These are phyloP conservation scores for Prunus campanulata DNA, from an alignment of 306 rosid species.

Conservation along the genomic window DNA sequence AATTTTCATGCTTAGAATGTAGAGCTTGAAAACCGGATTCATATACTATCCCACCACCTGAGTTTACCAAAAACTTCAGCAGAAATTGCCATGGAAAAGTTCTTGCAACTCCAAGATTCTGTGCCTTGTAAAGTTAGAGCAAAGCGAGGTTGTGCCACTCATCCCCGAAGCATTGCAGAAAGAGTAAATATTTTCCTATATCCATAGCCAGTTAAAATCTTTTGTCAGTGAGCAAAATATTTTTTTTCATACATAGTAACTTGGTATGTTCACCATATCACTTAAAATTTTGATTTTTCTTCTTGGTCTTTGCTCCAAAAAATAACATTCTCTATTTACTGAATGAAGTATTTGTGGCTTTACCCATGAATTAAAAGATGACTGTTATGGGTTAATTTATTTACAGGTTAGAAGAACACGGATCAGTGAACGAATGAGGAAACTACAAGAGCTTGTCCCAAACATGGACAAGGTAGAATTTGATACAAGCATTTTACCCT, in stretches of 20 bases:
- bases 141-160: constrained; percentile 95
- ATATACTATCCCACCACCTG: constrained; percentile 63
- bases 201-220: neutral
- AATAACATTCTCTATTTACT: too few relatives aligned
- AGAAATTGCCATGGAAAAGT: constrained; percentile 65
- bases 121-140: constrained; percentile 96
- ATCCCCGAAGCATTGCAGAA: constrained; percentile 98
- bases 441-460: constrained; percentile 93
- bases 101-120: constrained; percentile 72
- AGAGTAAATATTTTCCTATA: constrained; percentile 47
- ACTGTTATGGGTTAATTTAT: neutral
- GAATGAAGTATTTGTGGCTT: neutral
- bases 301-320: too few relatives aligned
- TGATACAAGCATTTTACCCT: neutral
- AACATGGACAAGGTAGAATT: constrained; percentile 87
- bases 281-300: too few relatives aligned
- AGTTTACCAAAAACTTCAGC: constrained; percentile 73
- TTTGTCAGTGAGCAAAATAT: neutral
- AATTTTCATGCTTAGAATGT: constrained; percentile 44
- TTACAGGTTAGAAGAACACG: constrained; percentile 85
- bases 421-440: constrained; percentile 93
- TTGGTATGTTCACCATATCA: neutral
- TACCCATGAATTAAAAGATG: constrained; percentile 2
- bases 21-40: constrained; percentile 57
- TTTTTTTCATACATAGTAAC: neutral